phyloP scores from a whole-genome alignment of 2,329 filamentous ascomycete species.

The Beauveria rudraprayagi region DNA sequence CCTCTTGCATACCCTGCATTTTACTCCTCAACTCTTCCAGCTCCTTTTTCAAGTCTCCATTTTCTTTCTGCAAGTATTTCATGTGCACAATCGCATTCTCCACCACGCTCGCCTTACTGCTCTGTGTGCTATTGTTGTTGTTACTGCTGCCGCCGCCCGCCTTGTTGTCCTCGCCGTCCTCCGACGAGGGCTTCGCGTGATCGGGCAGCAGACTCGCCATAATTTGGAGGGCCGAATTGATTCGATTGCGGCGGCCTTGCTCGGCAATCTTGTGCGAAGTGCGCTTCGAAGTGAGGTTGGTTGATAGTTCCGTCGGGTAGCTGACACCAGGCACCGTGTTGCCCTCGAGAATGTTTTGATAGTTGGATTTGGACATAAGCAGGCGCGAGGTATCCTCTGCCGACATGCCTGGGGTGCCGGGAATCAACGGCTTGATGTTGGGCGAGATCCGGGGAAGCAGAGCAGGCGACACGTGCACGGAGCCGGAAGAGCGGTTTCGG shows the following conservation, averaged over 20 bases:
- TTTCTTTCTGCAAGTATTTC: slow-evolving; percentile 69
- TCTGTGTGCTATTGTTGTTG: slow-evolving; percentile 42
- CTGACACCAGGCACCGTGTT: slow-evolving; percentile 83
- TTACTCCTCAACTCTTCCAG: slow-evolving; percentile 30
- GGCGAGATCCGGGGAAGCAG: slow-evolving; percentile 85
- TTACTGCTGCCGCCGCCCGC: slow-evolving; percentile 22
- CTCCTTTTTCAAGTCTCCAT: slow-evolving; percentile 58
- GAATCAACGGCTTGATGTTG: slow-evolving; percentile 84
- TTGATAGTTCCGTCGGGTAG: slow-evolving; percentile 84
- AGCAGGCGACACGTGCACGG: slow-evolving; percentile 76
- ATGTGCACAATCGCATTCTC: slow-evolving; percentile 96
- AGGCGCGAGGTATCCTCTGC: slow-evolving; percentile 61
- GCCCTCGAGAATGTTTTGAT: slow-evolving; percentile 93
- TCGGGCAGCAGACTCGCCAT: slow-evolving; percentile 80
- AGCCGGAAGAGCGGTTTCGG: slow-evolving; percentile 67
- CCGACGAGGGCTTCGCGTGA: slow-evolving; percentile 31
- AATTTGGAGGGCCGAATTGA: slow-evolving; percentile 87
- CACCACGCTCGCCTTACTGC: slow-evolving; percentile 95
- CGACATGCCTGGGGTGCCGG: slow-evolving; percentile 45
- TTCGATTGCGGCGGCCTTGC: slow-evolving; percentile 88
- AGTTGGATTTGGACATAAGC: slow-evolving; percentile 91
- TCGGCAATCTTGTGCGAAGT: slow-evolving; percentile 98
- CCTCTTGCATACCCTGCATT: slow-evolving; percentile 20
- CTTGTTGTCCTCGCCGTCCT: slow-evolving; percentile 38
- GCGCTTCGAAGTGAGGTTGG: slow-evolving; percentile 89